Evolutionary conservation across 176 grass and related monocot genomes (phyloP), one percentile per base, ranked within the genome.

Genomic region (Neostapfia colusana): DNA sequence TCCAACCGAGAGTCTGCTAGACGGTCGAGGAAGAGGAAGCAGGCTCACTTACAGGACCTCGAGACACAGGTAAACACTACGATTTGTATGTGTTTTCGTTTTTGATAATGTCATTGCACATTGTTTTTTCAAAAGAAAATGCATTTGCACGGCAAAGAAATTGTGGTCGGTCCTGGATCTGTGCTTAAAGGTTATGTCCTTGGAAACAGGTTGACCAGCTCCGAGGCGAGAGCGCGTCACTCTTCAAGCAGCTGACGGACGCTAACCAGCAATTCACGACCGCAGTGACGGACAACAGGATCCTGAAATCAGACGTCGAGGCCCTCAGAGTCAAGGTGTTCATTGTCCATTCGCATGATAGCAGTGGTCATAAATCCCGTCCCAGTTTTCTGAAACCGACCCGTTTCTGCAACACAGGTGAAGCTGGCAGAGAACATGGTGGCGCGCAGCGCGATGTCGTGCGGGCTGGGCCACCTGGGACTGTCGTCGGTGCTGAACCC

Each of bases 401-500:
- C 9, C n/a, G 0, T 73, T 14, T 10, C 75, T 18, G 50, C 25
- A 24, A 20, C 3, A 5, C 88, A 97, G 91, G 94, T 99, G 78
- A 95, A 92, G 78, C 45, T 99, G 83, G 96, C 96, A 8, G 96
- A 99, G 90, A 87, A 99, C 45, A 84, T 90, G 87, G 91, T 95
- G 12, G 57, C 96, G 0, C 90, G 89, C 18, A 81, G 91, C 45
- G 85, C 92, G 0, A 28, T 92, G 82, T 89, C 89, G 38, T 95
- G 87, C 48, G 89, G 89, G 7, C 65, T 92, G 10, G 92, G 81
- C 27, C 59, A 79, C 65, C 57, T 72, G 10, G 82, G 65, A 2
- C 65, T 77, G 23, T 84, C 65, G 50, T 76, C 84, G 43, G 73
- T 72, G 7, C 80, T 89, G 74, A 90, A 90, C 73, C 80, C 87